phyloP scores from a whole-genome alignment of 805 yeast genomes.

The Candida awuae region DNA sequence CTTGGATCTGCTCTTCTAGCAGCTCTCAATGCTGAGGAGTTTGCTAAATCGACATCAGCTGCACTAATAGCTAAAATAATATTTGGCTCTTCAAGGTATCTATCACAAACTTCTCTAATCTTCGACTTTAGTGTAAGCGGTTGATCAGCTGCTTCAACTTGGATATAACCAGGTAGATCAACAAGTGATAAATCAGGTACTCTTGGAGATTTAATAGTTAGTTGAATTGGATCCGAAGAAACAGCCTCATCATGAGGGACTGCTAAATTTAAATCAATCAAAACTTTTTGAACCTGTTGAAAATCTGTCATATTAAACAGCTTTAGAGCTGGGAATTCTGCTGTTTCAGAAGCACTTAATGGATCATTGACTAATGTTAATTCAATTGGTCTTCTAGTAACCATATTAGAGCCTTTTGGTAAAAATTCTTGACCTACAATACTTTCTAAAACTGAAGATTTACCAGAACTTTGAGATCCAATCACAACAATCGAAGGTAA shows the following conservation, averaged over 20 bases:
- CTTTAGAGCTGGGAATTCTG: constrained; percentile 89
- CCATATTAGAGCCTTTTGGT: constrained; percentile 98
- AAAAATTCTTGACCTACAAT: constrained; percentile 97
- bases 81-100: constrained; percentile 84
- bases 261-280: constrained; percentile 84
- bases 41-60: constrained; percentile 96
- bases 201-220: constrained; percentile 79
- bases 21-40: constrained; percentile 89
- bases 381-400: constrained; percentile 95
- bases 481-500: constrained; percentile 93
- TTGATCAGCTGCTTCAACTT: constrained; percentile 93
- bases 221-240: constrained; percentile 88
- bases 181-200: constrained; percentile 92
- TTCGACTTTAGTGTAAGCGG: constrained; percentile 75
- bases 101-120: constrained; percentile 73
- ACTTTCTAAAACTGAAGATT: constrained; percentile 90
- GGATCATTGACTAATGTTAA: constrained; percentile 85
- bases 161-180: constrained; percentile 96
- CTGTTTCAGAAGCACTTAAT: constrained; percentile 67
- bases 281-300: constrained; percentile 76
- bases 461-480: constrained; percentile 97
- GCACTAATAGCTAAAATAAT: constrained; percentile 93
- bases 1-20: constrained; percentile 83
- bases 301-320: constrained; percentile 81
- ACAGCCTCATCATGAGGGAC: constrained; percentile 83